A percentile compares a stretch with the other conserved stretches of the same genome.
phyloP scores from a whole-genome alignment of 495 filamentous ascomycete genomes.

The Rostrohypoxylon terebratum region DNA sequence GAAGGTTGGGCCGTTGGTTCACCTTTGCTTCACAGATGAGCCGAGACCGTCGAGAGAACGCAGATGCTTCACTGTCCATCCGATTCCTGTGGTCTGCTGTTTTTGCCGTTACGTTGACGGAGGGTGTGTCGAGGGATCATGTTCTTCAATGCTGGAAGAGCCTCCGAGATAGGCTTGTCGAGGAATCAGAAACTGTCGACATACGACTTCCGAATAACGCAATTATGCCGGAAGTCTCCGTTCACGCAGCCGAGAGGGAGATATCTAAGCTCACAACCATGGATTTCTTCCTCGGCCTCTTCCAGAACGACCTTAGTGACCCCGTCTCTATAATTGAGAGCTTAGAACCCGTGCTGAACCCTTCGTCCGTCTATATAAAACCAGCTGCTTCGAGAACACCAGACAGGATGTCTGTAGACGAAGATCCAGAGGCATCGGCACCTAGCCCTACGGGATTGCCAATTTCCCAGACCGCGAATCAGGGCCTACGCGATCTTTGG shows the following conservation, averaged over 20 bases:
- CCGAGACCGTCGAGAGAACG: constrained; percentile 51
- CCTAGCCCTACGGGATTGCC: constrained; percentile 45
- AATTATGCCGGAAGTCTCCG: constrained; percentile 89
- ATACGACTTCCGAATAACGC: constrained; percentile 86
- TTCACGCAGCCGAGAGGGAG: constrained; percentile 83
- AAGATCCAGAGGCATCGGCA: background rate
- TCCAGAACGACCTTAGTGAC: constrained; percentile 73
- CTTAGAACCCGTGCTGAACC: constrained; percentile 90
- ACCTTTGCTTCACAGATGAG: constrained; percentile 73
- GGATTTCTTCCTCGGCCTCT: constrained; percentile 93
- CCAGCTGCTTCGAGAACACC: constrained; percentile 14
- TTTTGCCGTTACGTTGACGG: constrained; percentile 75
- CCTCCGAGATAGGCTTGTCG: constrained; percentile 59
- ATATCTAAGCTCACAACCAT: constrained; percentile 91
- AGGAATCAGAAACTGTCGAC: constrained; percentile 48
- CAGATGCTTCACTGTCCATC: constrained; percentile 62
- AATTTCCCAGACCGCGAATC: constrained; percentile 58
- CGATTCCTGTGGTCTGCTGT: constrained; percentile 88
- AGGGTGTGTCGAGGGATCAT: constrained; percentile 78
- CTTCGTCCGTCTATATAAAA: constrained; percentile 65
- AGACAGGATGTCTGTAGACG: constrained; percentile 17
- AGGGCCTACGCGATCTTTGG: constrained; percentile 76
- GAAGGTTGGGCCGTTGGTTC: constrained; percentile 80
- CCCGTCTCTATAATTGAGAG: constrained; percentile 87
- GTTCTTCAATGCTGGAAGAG: constrained; percentile 82